These are phyloP conservation scores for Arctium minus DNA, from an alignment of 129 eudicot species.

Conservation along the genomic window DNA sequence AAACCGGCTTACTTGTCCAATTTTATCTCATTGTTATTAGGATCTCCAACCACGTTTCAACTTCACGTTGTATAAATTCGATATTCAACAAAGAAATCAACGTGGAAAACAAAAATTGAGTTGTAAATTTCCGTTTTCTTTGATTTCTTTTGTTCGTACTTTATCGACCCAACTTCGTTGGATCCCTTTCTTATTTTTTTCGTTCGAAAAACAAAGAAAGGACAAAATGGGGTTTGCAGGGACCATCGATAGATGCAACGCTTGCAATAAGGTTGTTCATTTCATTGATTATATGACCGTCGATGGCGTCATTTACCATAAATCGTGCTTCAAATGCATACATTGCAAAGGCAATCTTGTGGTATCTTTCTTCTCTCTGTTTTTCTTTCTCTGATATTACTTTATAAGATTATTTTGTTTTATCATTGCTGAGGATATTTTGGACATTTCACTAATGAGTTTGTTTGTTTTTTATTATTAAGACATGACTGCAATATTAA, in stretches of 20 bases:
- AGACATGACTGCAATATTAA: not conserved
- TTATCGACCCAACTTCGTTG: conserved; percentile 13
- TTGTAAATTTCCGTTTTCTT: conserved; percentile 16
- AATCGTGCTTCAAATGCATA: conserved; percentile 83
- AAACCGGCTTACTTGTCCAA: not conserved
- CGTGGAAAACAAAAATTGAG: conserved; percentile 6
- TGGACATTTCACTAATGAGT: not conserved
- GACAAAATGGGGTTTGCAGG: conserved; percentile 69
- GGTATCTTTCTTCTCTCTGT: conserved; percentile 34
- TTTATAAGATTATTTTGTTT: not conserved
- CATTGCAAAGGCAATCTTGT: conserved; percentile 92
- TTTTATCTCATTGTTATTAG: conserved; percentile 8
- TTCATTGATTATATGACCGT: conserved; percentile 71
- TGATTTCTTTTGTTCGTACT: conserved; percentile 13
- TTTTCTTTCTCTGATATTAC: too few species aligned
- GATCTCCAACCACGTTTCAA: conserved; percentile 15
- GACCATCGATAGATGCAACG: conserved; percentile 86
- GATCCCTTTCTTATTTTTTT: conserved; percentile 10
- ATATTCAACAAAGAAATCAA: not conserved
- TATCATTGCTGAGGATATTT: not conserved
- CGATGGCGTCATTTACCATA: conserved; percentile 74
- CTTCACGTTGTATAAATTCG: not conserved
- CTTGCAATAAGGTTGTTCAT: conserved; percentile 78
- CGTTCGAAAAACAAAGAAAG: conserved; percentile 3
- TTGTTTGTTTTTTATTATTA: not conserved